Evolutionary conservation across 169 alveolate genomes (phyloP), one percentile per base, ranked within the genome.

Genomic region (Eimeria zaria): DNA sequence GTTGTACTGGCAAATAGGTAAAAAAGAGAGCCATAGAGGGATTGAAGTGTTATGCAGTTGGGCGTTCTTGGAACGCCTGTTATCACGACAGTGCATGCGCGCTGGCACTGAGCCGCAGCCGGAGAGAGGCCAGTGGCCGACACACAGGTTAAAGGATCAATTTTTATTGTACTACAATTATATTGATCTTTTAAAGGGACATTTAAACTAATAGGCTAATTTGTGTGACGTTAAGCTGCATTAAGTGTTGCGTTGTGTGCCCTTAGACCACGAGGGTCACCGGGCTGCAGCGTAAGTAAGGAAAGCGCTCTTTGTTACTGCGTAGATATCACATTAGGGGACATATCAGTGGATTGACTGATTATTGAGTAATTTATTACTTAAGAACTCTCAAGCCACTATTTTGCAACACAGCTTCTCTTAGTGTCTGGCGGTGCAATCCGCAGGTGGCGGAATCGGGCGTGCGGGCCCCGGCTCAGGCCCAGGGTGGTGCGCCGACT

Each of bases 391-490:
- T 46, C 27, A 24, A n/a, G n/a, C 2, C 39, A 46, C 20, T 46
- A 12, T 48, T 78, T 5, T 48, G 60, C n/a, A 14, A 14, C n/a
- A 9, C 6, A 11, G 39, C 1, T 27, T 6, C n/a, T 8, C 12
- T 1, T 4, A 16, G 24, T 1, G 16, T 78, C 24, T 24, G 62
- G 11, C 44, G 67, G 67, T 48, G 69, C 88, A 48, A 44, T 30
- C 12, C 18, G 1, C 27, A 2, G 67, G 67, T 44, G 2, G 46
- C 67, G 1, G n/a, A 27, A 48, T 9, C 46, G 67, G 44, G 30
- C 46, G 88, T 27, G 64, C 88, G 41, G 67, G 88, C 88, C 88
- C 88, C 62, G 41, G 9, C 11, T 44, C 85, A 39, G 85, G 62
- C 46, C 88, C 41, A 24, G 14, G n/a, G 14, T 64, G 44, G 46